Percentiles rank a stretch among this genome's conserved stretches.
Evolutionary conservation across 2,329 filamentous ascomycete species (phyloP).

Genomic region (Penicillium sp.): DNA sequence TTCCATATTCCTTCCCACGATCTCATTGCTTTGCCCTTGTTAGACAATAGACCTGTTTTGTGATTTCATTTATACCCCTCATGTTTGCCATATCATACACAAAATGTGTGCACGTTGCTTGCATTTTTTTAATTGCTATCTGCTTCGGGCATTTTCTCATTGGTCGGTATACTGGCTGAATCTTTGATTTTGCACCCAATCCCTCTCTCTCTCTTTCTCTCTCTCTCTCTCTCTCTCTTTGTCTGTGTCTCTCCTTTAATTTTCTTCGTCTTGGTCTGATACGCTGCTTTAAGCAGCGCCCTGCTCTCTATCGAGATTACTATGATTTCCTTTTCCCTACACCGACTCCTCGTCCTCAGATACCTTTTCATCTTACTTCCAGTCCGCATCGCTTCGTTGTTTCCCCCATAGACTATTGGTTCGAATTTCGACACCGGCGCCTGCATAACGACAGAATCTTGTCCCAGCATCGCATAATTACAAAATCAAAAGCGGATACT

Average conservation of each 20-base stretch:
- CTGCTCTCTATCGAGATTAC: constrained; percentile 5
- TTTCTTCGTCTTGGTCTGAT: not conserved
- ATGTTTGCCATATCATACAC: constrained; percentile 15
- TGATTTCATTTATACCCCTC: constrained; percentile 23
- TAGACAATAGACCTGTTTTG: constrained; percentile 27
- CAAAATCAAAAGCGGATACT: not conserved
- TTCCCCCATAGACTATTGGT: constrained; percentile 6
- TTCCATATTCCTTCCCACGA: constrained; percentile 9
- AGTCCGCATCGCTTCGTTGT: not conserved
- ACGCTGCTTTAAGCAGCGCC: not conserved
- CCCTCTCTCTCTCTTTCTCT: no score
- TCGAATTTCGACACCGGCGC: not conserved
- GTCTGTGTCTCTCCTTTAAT: no score
- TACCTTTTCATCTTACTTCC: constrained; percentile 3
- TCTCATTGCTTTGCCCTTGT: constrained; percentile 11
- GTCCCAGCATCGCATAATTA: not conserved
- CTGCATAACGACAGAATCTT: constrained; percentile 1
- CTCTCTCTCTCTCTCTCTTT: not conserved
- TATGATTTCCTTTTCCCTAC: constrained; percentile 1
- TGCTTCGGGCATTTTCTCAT: not conserved
- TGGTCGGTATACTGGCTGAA: not conserved
- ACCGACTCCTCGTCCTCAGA: not conserved
- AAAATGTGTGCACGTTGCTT: not conserved
- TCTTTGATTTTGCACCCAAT: not conserved
- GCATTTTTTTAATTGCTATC: not conserved